Evolutionary conservation across 2,329 filamentous ascomycete genomes (phyloP).

Genomic region (Fusarium annulatum): DNA sequence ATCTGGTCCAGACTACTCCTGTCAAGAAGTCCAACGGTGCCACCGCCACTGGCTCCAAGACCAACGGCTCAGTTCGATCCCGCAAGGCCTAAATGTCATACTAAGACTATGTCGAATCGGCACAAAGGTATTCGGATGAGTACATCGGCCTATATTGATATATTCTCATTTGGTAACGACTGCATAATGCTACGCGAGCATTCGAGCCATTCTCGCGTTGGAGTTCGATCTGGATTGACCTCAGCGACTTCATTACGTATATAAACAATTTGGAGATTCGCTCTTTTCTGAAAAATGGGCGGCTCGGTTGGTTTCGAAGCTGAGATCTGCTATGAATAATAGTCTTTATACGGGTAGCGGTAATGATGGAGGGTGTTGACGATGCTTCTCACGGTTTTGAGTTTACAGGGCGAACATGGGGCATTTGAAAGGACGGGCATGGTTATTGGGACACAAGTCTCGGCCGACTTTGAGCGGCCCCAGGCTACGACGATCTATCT

Average conservation of each 20-base stretch:
- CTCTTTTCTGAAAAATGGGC: slow-evolving; percentile 18
- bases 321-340: slow-evolving; percentile 36
- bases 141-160: neutral
- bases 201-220: slow-evolving; percentile 21
- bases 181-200: slow-evolving; percentile 18
- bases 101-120: neutral
- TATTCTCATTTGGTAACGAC: slow-evolving; percentile 9
- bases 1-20: slow-evolving; percentile 67
- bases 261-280: slow-evolving; percentile 43
- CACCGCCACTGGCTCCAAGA: slow-evolving; percentile 65
- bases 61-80: slow-evolving; percentile 73
- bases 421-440: slow-evolving; percentile 44
- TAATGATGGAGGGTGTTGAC: slow-evolving; percentile 47
- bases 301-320: slow-evolving; percentile 29
- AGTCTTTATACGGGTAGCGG: slow-evolving; percentile 45
- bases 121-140: neutral
- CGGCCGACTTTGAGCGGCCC: slow-evolving; percentile 37
- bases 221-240: slow-evolving; percentile 36
- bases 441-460: slow-evolving; percentile 46
- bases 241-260: slow-evolving; percentile 40
- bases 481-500: slow-evolving; percentile 46
- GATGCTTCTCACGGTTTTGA: slow-evolving; percentile 45
- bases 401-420: slow-evolving; percentile 46
- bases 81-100: slow-evolving; percentile 67
- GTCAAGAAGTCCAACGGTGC: slow-evolving; percentile 60